Evolutionary conservation across 306 rosid genomes (phyloP).

Genomic region (Boehmeria nivea): DNA sequence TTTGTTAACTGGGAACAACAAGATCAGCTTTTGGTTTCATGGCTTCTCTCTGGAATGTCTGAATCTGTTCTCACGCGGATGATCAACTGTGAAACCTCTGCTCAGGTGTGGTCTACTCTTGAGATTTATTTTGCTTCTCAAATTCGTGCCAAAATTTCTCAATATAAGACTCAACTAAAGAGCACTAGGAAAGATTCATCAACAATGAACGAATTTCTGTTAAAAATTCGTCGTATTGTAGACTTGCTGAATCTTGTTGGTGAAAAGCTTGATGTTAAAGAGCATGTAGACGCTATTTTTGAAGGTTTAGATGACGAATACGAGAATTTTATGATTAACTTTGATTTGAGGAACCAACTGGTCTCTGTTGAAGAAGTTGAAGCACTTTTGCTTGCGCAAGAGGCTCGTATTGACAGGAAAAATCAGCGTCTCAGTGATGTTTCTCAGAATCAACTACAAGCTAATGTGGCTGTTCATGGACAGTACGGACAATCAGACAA

Average conservation of each 20-base stretch:
- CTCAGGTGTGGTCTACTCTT: background rate
- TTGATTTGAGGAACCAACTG: too few species aligned
- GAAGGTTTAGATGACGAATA: background rate
- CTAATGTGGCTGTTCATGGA: background rate
- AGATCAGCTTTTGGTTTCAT: background rate
- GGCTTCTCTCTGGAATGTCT: background rate
- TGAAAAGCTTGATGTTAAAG: background rate
- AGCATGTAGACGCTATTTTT: background rate
- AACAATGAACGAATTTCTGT: background rate
- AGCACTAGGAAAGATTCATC: background rate
- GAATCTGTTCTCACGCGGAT: background rate
- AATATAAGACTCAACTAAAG: background rate
- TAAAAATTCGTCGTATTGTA: background rate
- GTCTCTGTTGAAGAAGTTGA: background rate
- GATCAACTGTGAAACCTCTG: background rate
- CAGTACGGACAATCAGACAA: too few species aligned
- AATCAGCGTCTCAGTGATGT: background rate
- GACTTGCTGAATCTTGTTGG: background rate
- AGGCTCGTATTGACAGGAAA: background rate
- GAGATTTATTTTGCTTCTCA: background rate
- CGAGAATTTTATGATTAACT: background rate
- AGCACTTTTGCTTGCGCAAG: background rate
- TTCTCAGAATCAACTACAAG: background rate
- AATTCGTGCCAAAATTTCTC: background rate
- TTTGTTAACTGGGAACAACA: background rate